phyloP scores from a whole-genome alignment of 2,329 filamentous ascomycete species.

The Beauveria rudraprayagi region DNA sequence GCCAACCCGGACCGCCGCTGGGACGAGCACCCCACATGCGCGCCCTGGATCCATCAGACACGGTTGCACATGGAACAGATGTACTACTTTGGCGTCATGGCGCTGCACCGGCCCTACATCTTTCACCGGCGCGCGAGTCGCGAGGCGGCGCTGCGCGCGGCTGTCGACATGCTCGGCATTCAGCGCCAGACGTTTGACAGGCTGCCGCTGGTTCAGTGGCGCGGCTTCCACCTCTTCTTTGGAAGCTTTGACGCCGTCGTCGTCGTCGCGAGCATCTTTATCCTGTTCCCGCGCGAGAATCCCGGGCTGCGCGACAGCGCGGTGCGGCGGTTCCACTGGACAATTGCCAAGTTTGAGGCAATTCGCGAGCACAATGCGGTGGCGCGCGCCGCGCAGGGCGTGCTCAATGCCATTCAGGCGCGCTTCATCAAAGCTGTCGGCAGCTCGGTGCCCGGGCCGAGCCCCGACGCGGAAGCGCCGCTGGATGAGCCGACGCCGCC shows the following conservation, averaged over 20 bases:
- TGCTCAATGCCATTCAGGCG: constrained; percentile 46
- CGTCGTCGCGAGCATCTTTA: constrained; percentile 52
- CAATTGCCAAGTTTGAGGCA: constrained; percentile 48
- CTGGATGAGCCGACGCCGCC: background rate
- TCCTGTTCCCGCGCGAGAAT: constrained; percentile 51
- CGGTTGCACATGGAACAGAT: constrained; percentile 40
- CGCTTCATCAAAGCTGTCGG: constrained; percentile 45
- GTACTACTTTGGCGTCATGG: constrained; percentile 47
- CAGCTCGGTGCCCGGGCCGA: constrained; percentile 9
- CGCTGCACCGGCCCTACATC: constrained; percentile 54
- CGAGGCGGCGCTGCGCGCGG: constrained; percentile 47
- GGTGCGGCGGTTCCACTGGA: constrained; percentile 51
- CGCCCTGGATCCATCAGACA: constrained; percentile 42
- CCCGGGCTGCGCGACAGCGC: constrained; percentile 37
- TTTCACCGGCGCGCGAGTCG: constrained; percentile 48
- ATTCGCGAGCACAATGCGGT: constrained; percentile 47
- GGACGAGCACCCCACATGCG: constrained; percentile 41
- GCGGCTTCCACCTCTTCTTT: constrained; percentile 49
- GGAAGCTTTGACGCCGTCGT: constrained; percentile 58
- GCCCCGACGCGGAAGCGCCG: background rate
- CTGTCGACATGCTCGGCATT: constrained; percentile 45
- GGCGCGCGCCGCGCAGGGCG: constrained; percentile 45
- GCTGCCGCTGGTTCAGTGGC: constrained; percentile 42
- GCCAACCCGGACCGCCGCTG: constrained; percentile 50
- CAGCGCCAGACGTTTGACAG: constrained; percentile 43